Evolutionary conservation across 352 stramenopile genomes (phyloP), one percentile per base, ranked within the genome.

Genomic region (Globisporangium solare): DNA sequence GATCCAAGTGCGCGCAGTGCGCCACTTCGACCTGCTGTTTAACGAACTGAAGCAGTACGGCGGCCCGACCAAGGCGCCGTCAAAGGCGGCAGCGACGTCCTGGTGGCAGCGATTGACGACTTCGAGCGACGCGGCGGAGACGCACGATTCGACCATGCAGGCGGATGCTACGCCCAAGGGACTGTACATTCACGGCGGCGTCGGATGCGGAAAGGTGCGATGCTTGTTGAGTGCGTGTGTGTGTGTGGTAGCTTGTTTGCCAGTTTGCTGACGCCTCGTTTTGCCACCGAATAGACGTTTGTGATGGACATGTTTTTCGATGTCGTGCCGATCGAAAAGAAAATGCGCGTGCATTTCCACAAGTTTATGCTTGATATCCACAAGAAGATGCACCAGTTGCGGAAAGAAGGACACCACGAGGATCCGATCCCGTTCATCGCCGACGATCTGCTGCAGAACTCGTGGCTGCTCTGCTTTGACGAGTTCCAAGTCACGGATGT

Each of bases 401-500:
- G 97, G 53, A 80, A 97, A 62, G 54, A 92, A 61, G 80, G 94
- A 11, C 74, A 89, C 50, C 80, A 61, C 46, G 73, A 88, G 41
- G 84, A 94, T 55, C 79, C 82, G 17, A 92, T 94, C 49, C 80
- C 82, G 56, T 75, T 88, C 53, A 85, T 99, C 51, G 83, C 88
- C 11, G 63, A 87, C 50, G 79, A 98, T 52, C 58, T 99, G 8
- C 70, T 97, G 31, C 31, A 74, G 42, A 81, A 92, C 58, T 87
- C 86, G 27, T 95, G 89, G 61, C 62, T 99, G 31, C 72, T 99
- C 6, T 98, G 94, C 77, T 98, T 99, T 66, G 97, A 99, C 70
- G 97, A 99, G 79, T 99, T 99, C 59, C 95, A 99, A 76, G 90
- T 98, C 35, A 98, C 92, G 5, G 97, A 99, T 69, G 90, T 99